Evolutionary conservation across 129 eudicot genomes (phyloP).

Genomic region (Lactuca sativa): DNA sequence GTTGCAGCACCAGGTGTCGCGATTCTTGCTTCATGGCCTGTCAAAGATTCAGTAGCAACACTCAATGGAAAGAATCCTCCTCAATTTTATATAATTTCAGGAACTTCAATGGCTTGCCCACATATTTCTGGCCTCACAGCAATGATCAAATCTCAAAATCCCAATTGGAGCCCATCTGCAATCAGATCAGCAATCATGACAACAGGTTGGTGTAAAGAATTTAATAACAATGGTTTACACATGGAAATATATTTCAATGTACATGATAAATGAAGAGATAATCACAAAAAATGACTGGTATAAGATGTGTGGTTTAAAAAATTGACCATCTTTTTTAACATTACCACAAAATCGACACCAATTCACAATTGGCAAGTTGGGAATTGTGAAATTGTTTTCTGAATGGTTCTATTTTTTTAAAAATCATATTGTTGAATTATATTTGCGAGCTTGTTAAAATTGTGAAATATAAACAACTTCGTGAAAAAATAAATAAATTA

Average conservation of each 20-base stretch:
- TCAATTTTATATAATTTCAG: conserved; percentile 53
- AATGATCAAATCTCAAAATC: conserved; percentile 57
- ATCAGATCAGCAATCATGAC: conserved; percentile 90
- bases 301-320: too few species aligned
- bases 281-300: background rate
- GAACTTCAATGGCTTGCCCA: conserved; percentile 93
- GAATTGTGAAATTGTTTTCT: too few species aligned
- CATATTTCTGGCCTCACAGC: conserved; percentile 83
- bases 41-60: conserved; percentile 41
- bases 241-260: background rate
- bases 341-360: background rate
- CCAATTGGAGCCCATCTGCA: conserved; percentile 70
- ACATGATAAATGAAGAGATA: background rate
- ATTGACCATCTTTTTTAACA: too few species aligned
- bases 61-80: conserved; percentile 47
- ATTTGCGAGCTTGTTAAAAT: too few species aligned
- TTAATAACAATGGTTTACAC: background rate
- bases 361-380: background rate
- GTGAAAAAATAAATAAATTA: too few species aligned
- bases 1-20: conserved; percentile 88
- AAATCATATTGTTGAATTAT: too few species aligned
- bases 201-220: conserved; percentile 43
- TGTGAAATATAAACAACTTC: background rate
- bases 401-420: too few species aligned
- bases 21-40: conserved; percentile 86